Conservation (phyloP, 2,329 filamentous ascomycete species). For the Rosellinia necatrix region DNA sequence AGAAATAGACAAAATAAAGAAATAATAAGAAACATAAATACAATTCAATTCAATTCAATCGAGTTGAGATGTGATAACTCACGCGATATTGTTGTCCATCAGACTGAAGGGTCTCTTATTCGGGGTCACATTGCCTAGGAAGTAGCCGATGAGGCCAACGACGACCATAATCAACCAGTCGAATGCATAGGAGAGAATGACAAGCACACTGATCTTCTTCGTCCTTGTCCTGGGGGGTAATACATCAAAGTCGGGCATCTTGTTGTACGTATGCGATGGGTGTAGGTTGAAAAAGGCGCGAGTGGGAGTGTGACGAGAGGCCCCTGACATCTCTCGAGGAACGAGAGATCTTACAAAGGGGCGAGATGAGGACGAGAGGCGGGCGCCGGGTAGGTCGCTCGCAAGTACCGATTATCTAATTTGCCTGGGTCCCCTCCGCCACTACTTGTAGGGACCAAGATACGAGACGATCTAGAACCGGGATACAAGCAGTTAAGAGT, state of each 20-base stretch:
- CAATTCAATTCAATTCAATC: no score
- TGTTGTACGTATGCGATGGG: constrained; percentile 36
- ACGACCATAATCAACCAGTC: constrained; percentile 74
- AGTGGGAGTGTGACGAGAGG: constrained; percentile 31
- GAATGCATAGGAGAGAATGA: constrained; percentile 69
- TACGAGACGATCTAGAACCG: no score
- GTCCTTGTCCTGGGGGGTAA: constrained; percentile 26
- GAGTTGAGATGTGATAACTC: no score
- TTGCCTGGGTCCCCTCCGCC: no score
- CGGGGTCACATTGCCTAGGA: constrained; percentile 63
- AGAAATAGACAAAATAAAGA: no score
- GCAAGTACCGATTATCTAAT: no score
- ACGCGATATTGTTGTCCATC: constrained; percentile 77
- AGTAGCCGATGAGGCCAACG: constrained; percentile 62
- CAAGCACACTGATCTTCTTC: constrained; percentile 38
- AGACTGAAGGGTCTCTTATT: constrained; percentile 74
- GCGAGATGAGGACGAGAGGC: no score
- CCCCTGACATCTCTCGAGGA: constrained; percentile 36
- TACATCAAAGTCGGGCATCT: constrained; percentile 37
- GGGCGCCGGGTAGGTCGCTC: no score
- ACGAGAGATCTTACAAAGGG: no score
- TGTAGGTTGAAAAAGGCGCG: constrained; percentile 31
- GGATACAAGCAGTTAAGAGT: no score
- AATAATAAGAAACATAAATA: no score
- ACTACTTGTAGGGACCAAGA: no score